A percentile compares a stretch with the other conserved stretches of the same genome.
These are phyloP conservation scores for Xylaria sp. DNA, from an alignment of 2,329 filamentous ascomycete genomes.

Conservation along the genomic window DNA sequence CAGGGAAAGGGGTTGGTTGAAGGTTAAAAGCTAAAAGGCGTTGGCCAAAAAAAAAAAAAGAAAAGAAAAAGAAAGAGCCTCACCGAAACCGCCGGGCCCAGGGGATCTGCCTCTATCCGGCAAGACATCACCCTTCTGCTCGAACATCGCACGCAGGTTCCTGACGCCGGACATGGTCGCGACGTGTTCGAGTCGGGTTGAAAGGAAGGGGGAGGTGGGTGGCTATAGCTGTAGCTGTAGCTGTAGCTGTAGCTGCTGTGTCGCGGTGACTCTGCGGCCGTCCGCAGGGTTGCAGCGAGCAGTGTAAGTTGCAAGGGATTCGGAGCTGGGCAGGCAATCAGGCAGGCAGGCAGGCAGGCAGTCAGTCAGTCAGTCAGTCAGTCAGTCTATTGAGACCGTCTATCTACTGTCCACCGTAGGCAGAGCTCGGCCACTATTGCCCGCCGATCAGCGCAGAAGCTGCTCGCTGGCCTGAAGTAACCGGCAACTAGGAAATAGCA, in stretches of 20 bases:
- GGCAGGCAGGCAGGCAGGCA: not conserved
- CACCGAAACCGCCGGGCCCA: conserved; percentile 58
- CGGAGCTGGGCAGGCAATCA: no score
- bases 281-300: conserved; percentile 16
- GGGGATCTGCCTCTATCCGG: conserved; percentile 76
- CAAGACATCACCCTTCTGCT: conserved; percentile 74
- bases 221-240: not conserved
- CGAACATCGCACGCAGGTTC: conserved; percentile 83
- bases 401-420: no score
- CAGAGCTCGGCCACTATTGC: conserved; percentile 41
- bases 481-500: conserved; percentile 28
- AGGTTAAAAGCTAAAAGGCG: conserved; percentile 7
- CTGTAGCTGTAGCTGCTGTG: conserved; percentile 9
- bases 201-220: conserved; percentile 32
- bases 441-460: conserved; percentile 43
- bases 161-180: conserved; percentile 73
- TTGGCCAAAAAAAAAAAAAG: conserved; percentile 10
- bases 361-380: not conserved
- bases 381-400: not conserved
- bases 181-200: conserved; percentile 38
- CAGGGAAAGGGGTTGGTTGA: conserved; percentile 10
- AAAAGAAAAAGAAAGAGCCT: conserved; percentile 41
- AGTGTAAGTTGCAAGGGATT: no score
- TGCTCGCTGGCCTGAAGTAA: conserved; percentile 37
- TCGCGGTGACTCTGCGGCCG: conserved; percentile 1